These are phyloP conservation scores for Gossypium stocksii DNA, from an alignment of 345 rosid genomes.

Conservation along the genomic window DNA sequence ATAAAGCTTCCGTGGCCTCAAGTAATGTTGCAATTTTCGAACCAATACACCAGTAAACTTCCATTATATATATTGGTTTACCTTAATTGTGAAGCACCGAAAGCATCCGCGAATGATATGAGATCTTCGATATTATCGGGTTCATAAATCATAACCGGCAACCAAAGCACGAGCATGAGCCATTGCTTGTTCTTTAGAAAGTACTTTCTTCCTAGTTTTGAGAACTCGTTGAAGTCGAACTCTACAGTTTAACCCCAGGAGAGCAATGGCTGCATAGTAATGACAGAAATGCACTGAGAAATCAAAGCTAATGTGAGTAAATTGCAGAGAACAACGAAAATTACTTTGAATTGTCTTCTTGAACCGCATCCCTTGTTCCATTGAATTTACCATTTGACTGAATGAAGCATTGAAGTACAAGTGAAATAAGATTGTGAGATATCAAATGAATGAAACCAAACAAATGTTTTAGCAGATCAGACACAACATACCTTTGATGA, in stretches of 20 bases:
- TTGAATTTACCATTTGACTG: conserved; percentile 39
- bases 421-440: conserved; percentile 13
- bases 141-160: conserved; percentile 59
- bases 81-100: conserved; percentile 95
- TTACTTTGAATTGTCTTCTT: conserved; percentile 86
- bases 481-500: conserved; percentile 47
- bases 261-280: conserved; percentile 20
- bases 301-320: neutral
- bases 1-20: neutral
- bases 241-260: conserved; percentile 40
- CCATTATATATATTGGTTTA: conserved; percentile 14
- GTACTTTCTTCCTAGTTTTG: conserved; percentile 70
- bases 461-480: neutral
- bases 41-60: neutral
- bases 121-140: conserved; percentile 62
- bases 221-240: conserved; percentile 78
- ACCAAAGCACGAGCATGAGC: conserved; percentile 92
- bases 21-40: neutral
- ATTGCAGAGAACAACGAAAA: conserved; percentile 12
- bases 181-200: conserved; percentile 94
- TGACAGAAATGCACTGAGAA: neutral
- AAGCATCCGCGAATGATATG: conserved; percentile 77
- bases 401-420: conserved; percentile 19
- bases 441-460: neutral
- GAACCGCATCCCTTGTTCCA: conserved; percentile 38